A percentile compares a stretch with the other conserved stretches of the same genome.
phyloP scores from a whole-genome alignment of 495 filamentous ascomycete species.

The Penicillium samsonianum region DNA sequence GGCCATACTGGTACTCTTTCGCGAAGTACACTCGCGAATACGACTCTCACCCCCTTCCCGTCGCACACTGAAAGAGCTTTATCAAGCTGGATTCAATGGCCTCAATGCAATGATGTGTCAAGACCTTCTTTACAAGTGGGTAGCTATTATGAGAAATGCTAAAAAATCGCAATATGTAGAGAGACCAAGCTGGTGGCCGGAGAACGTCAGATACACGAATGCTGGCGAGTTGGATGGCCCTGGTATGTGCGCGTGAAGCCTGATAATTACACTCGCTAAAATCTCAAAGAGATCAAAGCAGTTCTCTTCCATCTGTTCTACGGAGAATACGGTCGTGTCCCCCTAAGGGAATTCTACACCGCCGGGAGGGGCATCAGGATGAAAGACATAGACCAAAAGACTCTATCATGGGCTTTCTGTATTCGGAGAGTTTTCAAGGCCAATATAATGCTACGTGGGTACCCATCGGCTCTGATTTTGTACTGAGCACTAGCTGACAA shows the following conservation, averaged over 20 bases:
- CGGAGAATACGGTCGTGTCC: background rate
- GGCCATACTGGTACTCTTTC: too few species aligned
- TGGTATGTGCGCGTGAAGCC: background rate
- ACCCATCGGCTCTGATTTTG: background rate
- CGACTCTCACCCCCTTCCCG: too few species aligned
- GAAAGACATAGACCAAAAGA: background rate
- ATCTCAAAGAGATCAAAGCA: slow-evolving; percentile 1
- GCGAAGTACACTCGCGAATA: too few species aligned
- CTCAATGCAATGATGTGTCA: too few species aligned
- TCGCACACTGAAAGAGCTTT: too few species aligned
- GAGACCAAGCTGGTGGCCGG: too few species aligned
- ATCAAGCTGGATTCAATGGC: too few species aligned
- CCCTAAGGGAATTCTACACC: background rate
- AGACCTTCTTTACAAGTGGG: too few species aligned
- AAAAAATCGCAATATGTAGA: too few species aligned
- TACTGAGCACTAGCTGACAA: background rate
- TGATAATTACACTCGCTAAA: background rate
- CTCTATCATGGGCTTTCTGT: background rate
- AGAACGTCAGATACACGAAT: background rate
- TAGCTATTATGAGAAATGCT: too few species aligned
- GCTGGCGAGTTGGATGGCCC: background rate
- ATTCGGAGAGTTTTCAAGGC: background rate
- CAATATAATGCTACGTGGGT: background rate
- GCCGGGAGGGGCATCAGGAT: background rate
- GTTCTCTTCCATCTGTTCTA: slow-evolving; percentile 2